These are phyloP conservation scores for Trypanosoma boissoni DNA, from an alignment of 208 protist genomes.

Conservation along the genomic window DNA sequence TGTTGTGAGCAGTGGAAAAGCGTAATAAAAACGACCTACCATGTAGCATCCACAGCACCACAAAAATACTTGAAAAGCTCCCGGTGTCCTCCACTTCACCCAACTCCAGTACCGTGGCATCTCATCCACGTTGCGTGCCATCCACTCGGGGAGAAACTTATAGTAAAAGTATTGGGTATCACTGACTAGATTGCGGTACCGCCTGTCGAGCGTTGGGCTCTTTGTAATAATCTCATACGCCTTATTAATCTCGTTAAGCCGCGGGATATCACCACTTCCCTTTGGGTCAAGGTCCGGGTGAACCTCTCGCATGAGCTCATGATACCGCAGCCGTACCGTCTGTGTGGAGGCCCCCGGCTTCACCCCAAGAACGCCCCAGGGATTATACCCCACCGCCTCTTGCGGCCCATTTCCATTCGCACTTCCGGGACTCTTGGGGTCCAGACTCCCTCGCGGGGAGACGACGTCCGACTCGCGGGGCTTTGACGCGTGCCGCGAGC, in stretches of 20 bases:
- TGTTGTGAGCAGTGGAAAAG: conserved; percentile 66
- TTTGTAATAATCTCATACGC: conserved; percentile 88
- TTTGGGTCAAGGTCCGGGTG: conserved; percentile 79
- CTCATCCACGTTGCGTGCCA: conserved; percentile 90
- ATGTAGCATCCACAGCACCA: conserved; percentile 61
- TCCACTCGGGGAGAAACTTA: conserved; percentile 86
- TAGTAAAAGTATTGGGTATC: conserved; percentile 90
- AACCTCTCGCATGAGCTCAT: conserved; percentile 81
- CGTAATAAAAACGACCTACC: conserved; percentile 71
- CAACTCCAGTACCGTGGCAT: conserved; percentile 91
- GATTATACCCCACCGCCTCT: conserved; percentile 74
- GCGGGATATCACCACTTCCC: conserved; percentile 69
- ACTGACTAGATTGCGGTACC: conserved; percentile 84
- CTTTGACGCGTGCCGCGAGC: conserved; percentile 39
- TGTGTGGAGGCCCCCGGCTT: conserved; percentile 68
- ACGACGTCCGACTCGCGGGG: conserved; percentile 53
- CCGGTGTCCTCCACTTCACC: conserved; percentile 76
- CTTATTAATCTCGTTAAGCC: conserved; percentile 87
- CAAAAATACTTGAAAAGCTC: conserved; percentile 66
- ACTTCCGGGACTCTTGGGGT: no score
- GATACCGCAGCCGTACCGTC: conserved; percentile 77
- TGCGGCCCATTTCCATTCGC: conserved; percentile 9
- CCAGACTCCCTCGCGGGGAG: no score
- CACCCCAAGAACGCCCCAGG: conserved; percentile 81
- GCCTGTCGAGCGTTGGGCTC: conserved; percentile 81